Evolutionary conservation across 228 moss, liverwort and hornwort species (phyloP).

Genomic region (Sphagnum magellanicum): DNA sequence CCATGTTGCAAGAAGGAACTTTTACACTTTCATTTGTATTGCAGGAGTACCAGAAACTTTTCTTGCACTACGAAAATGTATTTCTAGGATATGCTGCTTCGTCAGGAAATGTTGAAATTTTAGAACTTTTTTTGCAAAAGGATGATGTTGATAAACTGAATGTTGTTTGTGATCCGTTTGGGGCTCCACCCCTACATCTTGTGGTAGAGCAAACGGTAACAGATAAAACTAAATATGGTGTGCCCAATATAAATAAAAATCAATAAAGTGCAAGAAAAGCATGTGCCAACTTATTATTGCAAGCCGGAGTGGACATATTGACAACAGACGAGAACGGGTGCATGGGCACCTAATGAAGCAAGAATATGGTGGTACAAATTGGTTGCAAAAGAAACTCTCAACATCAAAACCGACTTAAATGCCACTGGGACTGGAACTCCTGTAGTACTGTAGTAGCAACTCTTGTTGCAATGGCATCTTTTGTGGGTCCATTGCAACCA

Average conservation of each 20-base stretch:
- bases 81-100: too few relatives aligned
- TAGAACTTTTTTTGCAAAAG: too few relatives aligned
- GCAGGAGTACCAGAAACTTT: too few relatives aligned
- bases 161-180: too few relatives aligned
- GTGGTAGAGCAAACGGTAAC: too few relatives aligned
- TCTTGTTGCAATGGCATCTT: constrained; percentile 14
- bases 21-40: too few relatives aligned
- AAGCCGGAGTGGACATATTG: background rate
- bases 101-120: too few relatives aligned
- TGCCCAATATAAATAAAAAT: too few relatives aligned
- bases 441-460: constrained; percentile 10
- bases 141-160: too few relatives aligned
- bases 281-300: background rate
- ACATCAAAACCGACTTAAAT: constrained; percentile 1
- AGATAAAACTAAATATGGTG: too few relatives aligned
- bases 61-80: rapidly evolving
- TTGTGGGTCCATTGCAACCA: constrained; percentile 4
- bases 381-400: background rate
- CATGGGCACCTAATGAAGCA: background rate
- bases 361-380: constrained; percentile 10
- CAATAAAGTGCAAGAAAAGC: background rate
- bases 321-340: background rate
- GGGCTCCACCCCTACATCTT: too few relatives aligned
- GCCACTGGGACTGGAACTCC: constrained; percentile 1
- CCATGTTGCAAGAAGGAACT: too few relatives aligned